These are phyloP conservation scores for Seiridium cupressi DNA, from an alignment of 2,329 filamentous ascomycete genomes.

Conservation along the genomic window DNA sequence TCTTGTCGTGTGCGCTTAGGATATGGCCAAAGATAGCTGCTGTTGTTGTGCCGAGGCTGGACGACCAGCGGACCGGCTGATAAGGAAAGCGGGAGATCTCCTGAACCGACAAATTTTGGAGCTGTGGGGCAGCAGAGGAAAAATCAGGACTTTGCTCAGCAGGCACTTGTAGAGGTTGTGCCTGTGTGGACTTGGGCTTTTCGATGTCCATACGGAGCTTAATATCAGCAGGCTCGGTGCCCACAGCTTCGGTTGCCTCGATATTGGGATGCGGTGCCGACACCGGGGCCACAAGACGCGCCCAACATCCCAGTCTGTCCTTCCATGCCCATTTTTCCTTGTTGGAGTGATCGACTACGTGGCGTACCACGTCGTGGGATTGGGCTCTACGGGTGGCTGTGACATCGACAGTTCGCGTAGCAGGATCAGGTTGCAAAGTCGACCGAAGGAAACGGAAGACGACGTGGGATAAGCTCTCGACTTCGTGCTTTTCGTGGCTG, in stretches of 20 bases:
- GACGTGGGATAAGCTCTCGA: slow-evolving; percentile 41
- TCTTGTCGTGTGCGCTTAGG: slow-evolving; percentile 25
- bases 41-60: slow-evolving; percentile 23
- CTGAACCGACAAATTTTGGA: neutral
- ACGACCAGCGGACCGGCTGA: slow-evolving; percentile 21
- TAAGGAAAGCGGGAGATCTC: slow-evolving; percentile 8
- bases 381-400: neutral
- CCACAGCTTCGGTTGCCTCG: slow-evolving; percentile 5
- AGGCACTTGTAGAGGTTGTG: neutral
- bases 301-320: slow-evolving; percentile 31
- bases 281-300: slow-evolving; percentile 26
- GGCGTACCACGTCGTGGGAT: slow-evolving; percentile 11
- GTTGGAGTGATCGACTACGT: slow-evolving; percentile 26
- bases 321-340: slow-evolving; percentile 34
- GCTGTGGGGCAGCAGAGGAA: too few species aligned
- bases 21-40: slow-evolving; percentile 51
- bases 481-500: slow-evolving; percentile 7
- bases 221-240: neutral
- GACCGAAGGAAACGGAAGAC: slow-evolving; percentile 44
- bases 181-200: neutral
- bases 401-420: slow-evolving; percentile 19
- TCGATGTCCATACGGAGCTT: neutral
- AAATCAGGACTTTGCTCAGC: too few species aligned
- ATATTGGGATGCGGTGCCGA: neutral
- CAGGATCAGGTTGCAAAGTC: slow-evolving; percentile 22